Conservation (phyloP, 1,139 yeast species). For the Protomyces macrosporus region DNA sequence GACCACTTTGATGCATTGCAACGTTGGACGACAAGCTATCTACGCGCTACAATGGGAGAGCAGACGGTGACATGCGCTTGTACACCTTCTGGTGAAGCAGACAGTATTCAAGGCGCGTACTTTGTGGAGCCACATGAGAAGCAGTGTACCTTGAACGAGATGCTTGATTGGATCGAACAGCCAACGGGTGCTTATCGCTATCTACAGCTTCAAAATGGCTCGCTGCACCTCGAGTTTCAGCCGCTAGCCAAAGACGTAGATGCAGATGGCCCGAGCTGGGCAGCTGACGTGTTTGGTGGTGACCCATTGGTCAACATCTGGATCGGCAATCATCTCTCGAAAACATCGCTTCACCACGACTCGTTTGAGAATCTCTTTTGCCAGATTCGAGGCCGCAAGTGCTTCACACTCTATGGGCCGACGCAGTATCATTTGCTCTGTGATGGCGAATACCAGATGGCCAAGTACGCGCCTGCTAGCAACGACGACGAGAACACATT, state of each 20-base stretch:
- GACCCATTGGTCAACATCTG: conserved; percentile 42
- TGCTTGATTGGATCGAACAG: conserved; percentile 33
- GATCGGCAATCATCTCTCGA: conserved; percentile 40
- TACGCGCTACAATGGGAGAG: conserved; percentile 30
- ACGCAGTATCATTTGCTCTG: conserved; percentile 27
- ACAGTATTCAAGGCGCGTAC: conserved; percentile 38
- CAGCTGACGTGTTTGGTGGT: conserved; percentile 35
- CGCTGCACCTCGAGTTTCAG: conserved; percentile 37
- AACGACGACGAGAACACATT: not conserved
- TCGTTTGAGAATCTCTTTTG: conserved; percentile 42
- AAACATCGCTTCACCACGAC: conserved; percentile 42
- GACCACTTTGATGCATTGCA: conserved; percentile 3
- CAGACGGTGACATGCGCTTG: conserved; percentile 37
- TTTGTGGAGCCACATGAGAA: conserved; percentile 39
- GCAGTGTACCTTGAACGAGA: conserved; percentile 34
- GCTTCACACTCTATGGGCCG: conserved; percentile 41
- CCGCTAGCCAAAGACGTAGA: conserved; percentile 35
- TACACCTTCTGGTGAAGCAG: conserved; percentile 42
- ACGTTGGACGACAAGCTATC: conserved; percentile 29
- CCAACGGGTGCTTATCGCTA: conserved; percentile 35
- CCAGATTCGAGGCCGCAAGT: conserved; percentile 40
- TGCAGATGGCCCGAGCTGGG: conserved; percentile 35
- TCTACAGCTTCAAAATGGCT: conserved; percentile 38
- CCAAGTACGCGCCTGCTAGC: not conserved
- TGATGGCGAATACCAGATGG: conserved; percentile 15